Base-by-base conservation (phyloP, 1,284 basidiomycete genomes). In the Taiwanofungus camphoratus region DNA sequence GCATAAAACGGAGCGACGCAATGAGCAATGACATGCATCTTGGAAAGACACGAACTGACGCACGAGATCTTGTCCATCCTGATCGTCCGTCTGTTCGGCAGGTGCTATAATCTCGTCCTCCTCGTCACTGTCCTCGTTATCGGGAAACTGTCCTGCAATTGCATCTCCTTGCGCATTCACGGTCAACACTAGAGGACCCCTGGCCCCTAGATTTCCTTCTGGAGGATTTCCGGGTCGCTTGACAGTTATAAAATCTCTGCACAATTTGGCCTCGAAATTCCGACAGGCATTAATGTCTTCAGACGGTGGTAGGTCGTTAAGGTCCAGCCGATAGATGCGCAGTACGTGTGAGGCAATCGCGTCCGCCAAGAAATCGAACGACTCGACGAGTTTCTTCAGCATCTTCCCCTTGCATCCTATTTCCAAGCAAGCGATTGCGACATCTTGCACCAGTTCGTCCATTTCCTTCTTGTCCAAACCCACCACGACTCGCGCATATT, bases 371-470 rank as follows among this genome's bases (percentile, higher is more conserved):
- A 46, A 61, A 5, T 67, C 61, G 50, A 69, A 71, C 5, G 57
- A 55, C 3, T 79, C 74, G 15, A 67, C 65, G 21, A 87, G 65
- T 49, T 67, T 72, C 54, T 73, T 71, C 41, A 87, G 57, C 50
- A 82, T 75, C 61, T 77, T 80, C 16, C 83, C 84, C 76, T 85
- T 83, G 69, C 78, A 79, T 22, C 74, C 73, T 37, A 82, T 68
- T 56, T 77, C 77, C 41, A 86, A 61, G 53, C 76, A 81, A 45
- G 66, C 69, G 31, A 67, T 56, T 4, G 74, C 71, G 31, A 82
- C 74, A 21, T 82, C 77, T 49, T 70, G 65, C 8, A 77, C 63
- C 20, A 85, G 57, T 11, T 56, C 58, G 38, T 65, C 63, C 11
- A 74, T 62, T 26, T 73, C 73, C 34, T 62, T 57, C 38, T 46